These are phyloP conservation scores for Candida stauntonica DNA, from an alignment of 805 yeast genomes.

Conservation along the genomic window DNA sequence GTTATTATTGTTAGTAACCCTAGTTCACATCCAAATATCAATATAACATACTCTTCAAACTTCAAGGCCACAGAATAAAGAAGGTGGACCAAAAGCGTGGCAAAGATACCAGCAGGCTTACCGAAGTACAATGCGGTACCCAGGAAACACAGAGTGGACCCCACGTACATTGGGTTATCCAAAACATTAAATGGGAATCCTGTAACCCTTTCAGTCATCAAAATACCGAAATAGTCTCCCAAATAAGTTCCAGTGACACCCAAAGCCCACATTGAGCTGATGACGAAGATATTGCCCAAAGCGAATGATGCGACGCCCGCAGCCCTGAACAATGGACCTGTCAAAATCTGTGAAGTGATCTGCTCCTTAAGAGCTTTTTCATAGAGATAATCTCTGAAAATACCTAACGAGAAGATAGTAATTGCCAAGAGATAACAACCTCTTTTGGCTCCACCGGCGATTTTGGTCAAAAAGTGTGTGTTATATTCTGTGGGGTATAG, in stretches of 20 bases:
- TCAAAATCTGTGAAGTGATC: conserved; percentile 55
- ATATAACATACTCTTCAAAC: conserved; percentile 63
- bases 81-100: conserved; percentile 65
- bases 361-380: conserved; percentile 70
- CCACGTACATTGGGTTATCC: conserved; percentile 96
- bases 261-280: conserved; percentile 83
- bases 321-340: conserved; percentile 38
- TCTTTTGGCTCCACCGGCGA: conserved; percentile 58
- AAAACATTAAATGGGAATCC: conserved; percentile 89
- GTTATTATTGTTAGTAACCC: conserved; percentile 11
- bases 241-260: conserved; percentile 96
- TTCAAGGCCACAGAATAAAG: conserved; percentile 82
- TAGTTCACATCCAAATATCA: too few species aligned
- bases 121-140: conserved; percentile 88
- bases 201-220: conserved; percentile 86
- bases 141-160: conserved; percentile 82
- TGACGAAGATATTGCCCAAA: conserved; percentile 75
- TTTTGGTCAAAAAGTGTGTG: conserved; percentile 68
- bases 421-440: conserved; percentile 87
- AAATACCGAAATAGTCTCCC: conserved; percentile 96
- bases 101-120: conserved; percentile 82
- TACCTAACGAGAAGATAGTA: conserved; percentile 81
- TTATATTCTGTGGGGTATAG: conserved; percentile 53
- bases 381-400: conserved; percentile 72
- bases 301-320: conserved; percentile 54